Conservation (phyloP, 2,329 filamentous ascomycete genomes). For the Aureobasidium sp. region DNA sequence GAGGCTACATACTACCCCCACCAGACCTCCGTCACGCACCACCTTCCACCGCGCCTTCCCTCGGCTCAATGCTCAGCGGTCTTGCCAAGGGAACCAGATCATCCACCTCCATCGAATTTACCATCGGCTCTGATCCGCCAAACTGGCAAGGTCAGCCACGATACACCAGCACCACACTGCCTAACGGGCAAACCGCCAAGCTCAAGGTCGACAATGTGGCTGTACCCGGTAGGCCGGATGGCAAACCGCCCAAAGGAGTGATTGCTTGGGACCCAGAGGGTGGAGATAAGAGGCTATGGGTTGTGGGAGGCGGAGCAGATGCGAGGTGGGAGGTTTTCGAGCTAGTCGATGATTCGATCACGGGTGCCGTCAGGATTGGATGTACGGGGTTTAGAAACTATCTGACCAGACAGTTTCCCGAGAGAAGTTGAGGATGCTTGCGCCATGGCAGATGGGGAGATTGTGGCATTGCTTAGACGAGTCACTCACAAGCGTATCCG, state of each 20-base stretch:
- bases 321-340: conserved; percentile 31
- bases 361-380: conserved; percentile 23
- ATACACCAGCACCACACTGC: conserved; percentile 28
- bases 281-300: conserved; percentile 22
- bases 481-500: neutral
- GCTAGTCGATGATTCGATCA: conserved; percentile 21
- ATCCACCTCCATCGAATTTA: conserved; percentile 64
- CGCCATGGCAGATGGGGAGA: neutral
- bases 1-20: conserved; percentile 26
- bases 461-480: neutral
- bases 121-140: conserved; percentile 67
- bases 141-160: conserved; percentile 31
- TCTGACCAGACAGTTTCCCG: conserved; percentile 28
- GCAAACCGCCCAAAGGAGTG: conserved; percentile 68
- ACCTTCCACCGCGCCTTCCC: conserved; percentile 15
- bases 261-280: conserved; percentile 60
- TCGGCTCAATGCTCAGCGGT: conserved; percentile 11
- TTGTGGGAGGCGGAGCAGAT: conserved; percentile 30
- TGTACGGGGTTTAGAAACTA: conserved; percentile 29
- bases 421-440: neutral
- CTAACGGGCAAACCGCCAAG: conserved; percentile 28
- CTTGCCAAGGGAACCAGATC: conserved; percentile 51
- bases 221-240: conserved; percentile 47
- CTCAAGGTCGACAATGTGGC: conserved; percentile 34
- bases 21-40: conserved; percentile 21